These are phyloP conservation scores for Fusarium subglutinans DNA, from an alignment of 2,329 filamentous ascomycete genomes.

Conservation along the genomic window DNA sequence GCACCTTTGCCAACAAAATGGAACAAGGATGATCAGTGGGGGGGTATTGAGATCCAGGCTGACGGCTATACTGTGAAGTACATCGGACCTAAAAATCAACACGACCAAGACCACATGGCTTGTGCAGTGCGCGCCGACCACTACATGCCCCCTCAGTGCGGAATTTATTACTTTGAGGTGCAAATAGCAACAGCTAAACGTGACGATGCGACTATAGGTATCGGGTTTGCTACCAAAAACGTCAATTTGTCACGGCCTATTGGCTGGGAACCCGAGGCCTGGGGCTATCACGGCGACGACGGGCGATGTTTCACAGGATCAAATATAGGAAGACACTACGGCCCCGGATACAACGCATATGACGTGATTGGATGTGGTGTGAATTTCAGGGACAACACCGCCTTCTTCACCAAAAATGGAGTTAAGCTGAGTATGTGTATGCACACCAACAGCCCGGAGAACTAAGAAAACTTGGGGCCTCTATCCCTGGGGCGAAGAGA, in stretches of 20 bases:
- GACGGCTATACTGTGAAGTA: slow-evolving; percentile 79
- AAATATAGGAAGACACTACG: slow-evolving; percentile 66
- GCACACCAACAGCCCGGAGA: background rate
- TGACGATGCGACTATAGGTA: slow-evolving; percentile 68
- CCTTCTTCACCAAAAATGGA: slow-evolving; percentile 77
- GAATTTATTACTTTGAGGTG: slow-evolving; percentile 93
- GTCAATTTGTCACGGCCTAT: slow-evolving; percentile 65
- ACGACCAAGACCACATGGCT: slow-evolving; percentile 75
- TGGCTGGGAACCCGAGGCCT: slow-evolving; percentile 74
- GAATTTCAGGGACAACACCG: slow-evolving; percentile 70
- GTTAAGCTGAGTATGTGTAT: slow-evolving; percentile 59
- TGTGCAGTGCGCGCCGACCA: slow-evolving; percentile 84
- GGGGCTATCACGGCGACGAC: slow-evolving; percentile 76
- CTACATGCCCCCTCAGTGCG: slow-evolving; percentile 87
- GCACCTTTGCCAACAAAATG: slow-evolving; percentile 81
- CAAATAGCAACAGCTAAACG: slow-evolving; percentile 60
- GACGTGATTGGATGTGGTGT: slow-evolving; percentile 73
- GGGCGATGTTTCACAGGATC: slow-evolving; percentile 68
- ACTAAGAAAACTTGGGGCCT: background rate
- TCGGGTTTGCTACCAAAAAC: slow-evolving; percentile 68
- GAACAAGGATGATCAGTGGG: slow-evolving; percentile 81
- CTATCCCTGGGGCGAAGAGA: background rate
- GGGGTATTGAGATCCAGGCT: slow-evolving; percentile 75
- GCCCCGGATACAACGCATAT: slow-evolving; percentile 62
- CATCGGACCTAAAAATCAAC: slow-evolving; percentile 55